Conservation (phyloP, 371 early-diverging fungal genomes). For the Mucor circinelloides region DNA sequence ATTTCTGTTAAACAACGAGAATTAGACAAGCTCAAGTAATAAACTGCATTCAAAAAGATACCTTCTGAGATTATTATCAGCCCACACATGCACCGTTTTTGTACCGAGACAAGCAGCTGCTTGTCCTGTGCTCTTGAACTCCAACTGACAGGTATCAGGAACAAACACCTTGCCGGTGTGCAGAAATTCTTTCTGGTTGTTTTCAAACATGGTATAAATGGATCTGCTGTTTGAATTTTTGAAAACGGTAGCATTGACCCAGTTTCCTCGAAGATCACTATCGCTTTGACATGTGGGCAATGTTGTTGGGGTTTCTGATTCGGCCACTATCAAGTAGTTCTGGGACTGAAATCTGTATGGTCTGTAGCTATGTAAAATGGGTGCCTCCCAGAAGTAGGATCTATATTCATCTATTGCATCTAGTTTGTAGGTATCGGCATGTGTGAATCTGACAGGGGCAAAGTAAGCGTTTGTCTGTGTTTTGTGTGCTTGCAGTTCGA, state of each 20-base stretch:
- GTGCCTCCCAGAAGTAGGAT: constrained; percentile 48
- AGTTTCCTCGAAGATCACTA: constrained; percentile 23
- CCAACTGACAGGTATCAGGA: constrained; percentile 35
- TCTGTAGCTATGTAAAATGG: constrained; percentile 36
- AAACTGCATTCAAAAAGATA: background rate
- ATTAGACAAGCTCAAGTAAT: background rate
- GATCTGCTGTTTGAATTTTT: constrained; percentile 23
- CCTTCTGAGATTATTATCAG: constrained; percentile 41
- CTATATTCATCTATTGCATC: constrained; percentile 35
- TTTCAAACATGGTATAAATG: constrained; percentile 42
- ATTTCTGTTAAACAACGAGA: constrained; percentile 21
- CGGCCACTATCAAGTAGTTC: constrained; percentile 31
- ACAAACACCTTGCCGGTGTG: constrained; percentile 33
- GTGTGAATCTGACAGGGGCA: constrained; percentile 34
- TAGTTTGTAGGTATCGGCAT: constrained; percentile 35
- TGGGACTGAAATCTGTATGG: constrained; percentile 32
- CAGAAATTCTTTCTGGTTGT: constrained; percentile 32
- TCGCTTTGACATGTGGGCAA: constrained; percentile 28
- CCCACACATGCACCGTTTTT: constrained; percentile 43
- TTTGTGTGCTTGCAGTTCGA: constrained; percentile 37
- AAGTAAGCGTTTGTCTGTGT: constrained; percentile 37
- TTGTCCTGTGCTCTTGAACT: constrained; percentile 40
- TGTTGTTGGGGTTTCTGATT: background rate
- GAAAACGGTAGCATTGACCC: constrained; percentile 32
- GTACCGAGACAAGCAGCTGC: constrained; percentile 35